Evolutionary conservation across 352 stramenopile species (phyloP).

Genomic region (Phytopythium delawarense): DNA sequence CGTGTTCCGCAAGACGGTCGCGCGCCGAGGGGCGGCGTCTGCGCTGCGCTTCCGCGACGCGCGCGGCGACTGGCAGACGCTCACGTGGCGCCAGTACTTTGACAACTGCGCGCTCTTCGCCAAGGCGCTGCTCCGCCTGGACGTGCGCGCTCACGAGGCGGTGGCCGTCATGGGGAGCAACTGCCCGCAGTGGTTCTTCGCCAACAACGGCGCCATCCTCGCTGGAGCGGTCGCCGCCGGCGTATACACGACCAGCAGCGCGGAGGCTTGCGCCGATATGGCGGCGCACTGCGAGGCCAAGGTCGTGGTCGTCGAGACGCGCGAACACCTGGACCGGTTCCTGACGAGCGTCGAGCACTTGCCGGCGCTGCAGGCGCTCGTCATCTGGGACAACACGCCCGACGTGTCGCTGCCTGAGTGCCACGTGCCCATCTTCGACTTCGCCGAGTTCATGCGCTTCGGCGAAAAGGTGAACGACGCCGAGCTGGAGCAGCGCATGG

Average conservation of each 20-base stretch:
- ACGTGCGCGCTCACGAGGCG: constrained; percentile 58
- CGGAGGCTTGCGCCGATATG: constrained; percentile 75
- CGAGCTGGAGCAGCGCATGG: constrained; percentile 37
- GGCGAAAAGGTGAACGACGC: constrained; percentile 29
- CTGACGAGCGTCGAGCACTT: constrained; percentile 54
- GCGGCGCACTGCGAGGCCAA: constrained; percentile 72
- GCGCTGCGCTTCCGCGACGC: constrained; percentile 8
- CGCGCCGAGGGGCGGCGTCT: neutral
- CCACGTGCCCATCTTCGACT: constrained; percentile 53
- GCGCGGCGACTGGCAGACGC: constrained; percentile 38
- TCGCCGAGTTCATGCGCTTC: constrained; percentile 51
- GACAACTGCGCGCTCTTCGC: constrained; percentile 58
- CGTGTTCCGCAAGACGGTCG: constrained; percentile 35
- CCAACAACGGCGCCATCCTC: constrained; percentile 74
- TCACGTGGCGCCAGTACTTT: constrained; percentile 79
- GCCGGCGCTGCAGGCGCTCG: constrained; percentile 66
- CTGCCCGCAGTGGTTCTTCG: constrained; percentile 83
- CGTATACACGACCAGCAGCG: constrained; percentile 82
- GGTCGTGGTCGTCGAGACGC: constrained; percentile 75
- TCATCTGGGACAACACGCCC: constrained; percentile 57
- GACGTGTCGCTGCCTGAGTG: constrained; percentile 23
- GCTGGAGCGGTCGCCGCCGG: constrained; percentile 73
- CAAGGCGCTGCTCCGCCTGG: constrained; percentile 69
- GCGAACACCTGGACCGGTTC: constrained; percentile 71
- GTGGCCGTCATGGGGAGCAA: constrained; percentile 86